These are phyloP conservation scores for Dioszegia crocea DNA, from an alignment of 768 basidiomycete species.

Conservation along the genomic window DNA sequence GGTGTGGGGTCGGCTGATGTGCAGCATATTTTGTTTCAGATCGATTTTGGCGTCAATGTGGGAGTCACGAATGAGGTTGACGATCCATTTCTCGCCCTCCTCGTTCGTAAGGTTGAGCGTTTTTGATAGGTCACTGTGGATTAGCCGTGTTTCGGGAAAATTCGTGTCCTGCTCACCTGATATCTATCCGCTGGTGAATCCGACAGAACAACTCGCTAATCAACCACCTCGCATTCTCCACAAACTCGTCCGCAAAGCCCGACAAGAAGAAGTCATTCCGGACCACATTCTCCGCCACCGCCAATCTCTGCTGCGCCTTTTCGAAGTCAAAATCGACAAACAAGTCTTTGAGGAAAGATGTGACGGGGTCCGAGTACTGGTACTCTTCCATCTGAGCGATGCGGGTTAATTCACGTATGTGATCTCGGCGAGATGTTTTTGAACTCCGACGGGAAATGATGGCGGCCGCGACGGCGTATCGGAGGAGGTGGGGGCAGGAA, in stretches of 20 bases:
- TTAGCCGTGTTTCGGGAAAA: not conserved
- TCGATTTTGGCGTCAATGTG: constrained; percentile 97
- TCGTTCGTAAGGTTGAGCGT: constrained; percentile 87
- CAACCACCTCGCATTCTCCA: constrained; percentile 93
- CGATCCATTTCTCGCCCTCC: constrained; percentile 99
- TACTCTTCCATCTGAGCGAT: constrained; percentile 93
- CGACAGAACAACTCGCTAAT: constrained; percentile 97
- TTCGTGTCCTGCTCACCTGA: constrained; percentile 40
- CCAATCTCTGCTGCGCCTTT: constrained; percentile 78
- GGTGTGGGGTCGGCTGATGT: constrained; percentile 82
- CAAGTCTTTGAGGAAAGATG: constrained; percentile 85
- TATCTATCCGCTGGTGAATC: constrained; percentile 71
- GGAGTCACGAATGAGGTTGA: constrained; percentile 96
- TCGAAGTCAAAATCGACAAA: constrained; percentile 96
- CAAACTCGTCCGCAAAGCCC: constrained; percentile 85
- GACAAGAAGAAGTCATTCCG: constrained; percentile 90
- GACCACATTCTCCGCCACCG: constrained; percentile 65
- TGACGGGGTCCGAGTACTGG: constrained; percentile 91
- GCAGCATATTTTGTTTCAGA: constrained; percentile 92
- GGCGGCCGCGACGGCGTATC: constrained; percentile 89
- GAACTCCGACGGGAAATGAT: constrained; percentile 81
- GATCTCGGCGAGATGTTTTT: constrained; percentile 68
- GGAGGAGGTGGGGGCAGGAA: constrained; percentile 85
- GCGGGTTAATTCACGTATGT: constrained; percentile 85
- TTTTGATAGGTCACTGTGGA: constrained; percentile 75